phyloP scores from a whole-genome alignment of 805 yeast species.

The Yamadazyma tumulicola region DNA sequence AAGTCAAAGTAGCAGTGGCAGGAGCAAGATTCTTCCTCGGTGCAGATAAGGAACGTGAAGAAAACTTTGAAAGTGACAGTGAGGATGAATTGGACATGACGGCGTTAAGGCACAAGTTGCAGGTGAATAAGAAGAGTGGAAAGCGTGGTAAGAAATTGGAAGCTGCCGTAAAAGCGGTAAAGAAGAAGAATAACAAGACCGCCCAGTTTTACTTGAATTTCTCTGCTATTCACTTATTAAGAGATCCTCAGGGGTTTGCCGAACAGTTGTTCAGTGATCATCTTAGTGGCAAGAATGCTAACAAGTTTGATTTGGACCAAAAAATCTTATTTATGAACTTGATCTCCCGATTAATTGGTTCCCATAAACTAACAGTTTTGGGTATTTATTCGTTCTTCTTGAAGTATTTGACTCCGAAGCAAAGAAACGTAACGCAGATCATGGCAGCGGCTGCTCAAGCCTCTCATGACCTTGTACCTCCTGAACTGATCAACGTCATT shows the following conservation, averaged over 20 bases:
- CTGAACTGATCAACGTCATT: slow-evolving; percentile 77
- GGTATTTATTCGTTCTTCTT: slow-evolving; percentile 87
- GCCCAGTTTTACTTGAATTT: slow-evolving; percentile 77
- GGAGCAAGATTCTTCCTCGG: slow-evolving; percentile 92
- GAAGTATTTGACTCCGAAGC: slow-evolving; percentile 91
- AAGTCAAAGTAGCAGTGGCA: slow-evolving; percentile 80
- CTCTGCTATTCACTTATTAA: slow-evolving; percentile 87
- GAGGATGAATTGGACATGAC: slow-evolving; percentile 75
- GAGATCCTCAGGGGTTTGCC: slow-evolving; percentile 98
- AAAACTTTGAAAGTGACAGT: slow-evolving; percentile 67
- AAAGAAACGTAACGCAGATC: slow-evolving; percentile 88
- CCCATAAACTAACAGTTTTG: slow-evolving; percentile 86
- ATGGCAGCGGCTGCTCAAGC: slow-evolving; percentile 98
- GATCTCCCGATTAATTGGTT: slow-evolving; percentile 85
- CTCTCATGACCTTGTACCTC: slow-evolving; percentile 94
- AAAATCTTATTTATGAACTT: slow-evolving; percentile 85
- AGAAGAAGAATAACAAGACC: slow-evolving; percentile 60
- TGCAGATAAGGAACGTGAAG: slow-evolving; percentile 92
- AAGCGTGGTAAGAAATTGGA: slow-evolving; percentile 81
- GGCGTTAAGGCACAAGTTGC: slow-evolving; percentile 74
- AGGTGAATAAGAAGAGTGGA: slow-evolving; percentile 75
- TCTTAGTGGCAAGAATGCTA: slow-evolving; percentile 63
- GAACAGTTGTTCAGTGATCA: slow-evolving; percentile 75
- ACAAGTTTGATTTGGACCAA: slow-evolving; percentile 79
- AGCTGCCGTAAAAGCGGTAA: slow-evolving; percentile 62